phyloP scores from a whole-genome alignment of 768 basidiomycete genomes.

The Amylocystis lapponica region DNA sequence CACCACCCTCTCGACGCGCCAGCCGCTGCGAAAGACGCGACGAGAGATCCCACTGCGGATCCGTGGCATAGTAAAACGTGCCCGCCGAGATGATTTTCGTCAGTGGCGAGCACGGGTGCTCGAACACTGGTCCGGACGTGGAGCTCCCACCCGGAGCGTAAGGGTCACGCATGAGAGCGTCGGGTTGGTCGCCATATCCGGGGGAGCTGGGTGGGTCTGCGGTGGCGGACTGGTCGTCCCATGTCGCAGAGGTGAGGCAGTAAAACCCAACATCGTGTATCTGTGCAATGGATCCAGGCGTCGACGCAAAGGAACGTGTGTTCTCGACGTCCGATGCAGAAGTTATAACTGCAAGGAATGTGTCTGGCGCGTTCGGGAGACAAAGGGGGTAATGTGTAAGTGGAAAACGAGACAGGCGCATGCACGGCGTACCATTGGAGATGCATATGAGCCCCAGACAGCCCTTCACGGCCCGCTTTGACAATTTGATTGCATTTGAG shows the following conservation, averaged over 20 bases:
- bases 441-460: slow-evolving; percentile 79
- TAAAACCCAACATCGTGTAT: slow-evolving; percentile 90
- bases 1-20: slow-evolving; percentile 15
- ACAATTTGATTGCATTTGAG: slow-evolving; percentile 54
- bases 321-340: slow-evolving; percentile 73
- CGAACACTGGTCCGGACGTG: slow-evolving; percentile 50
- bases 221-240: slow-evolving; percentile 67
- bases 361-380: slow-evolving; percentile 34
- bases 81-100: slow-evolving; percentile 89
- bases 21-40: slow-evolving; percentile 72
- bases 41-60: slow-evolving; percentile 85
- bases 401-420: not conserved
- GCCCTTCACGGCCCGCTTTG: slow-evolving; percentile 70
- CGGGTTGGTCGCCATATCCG: slow-evolving; percentile 47
- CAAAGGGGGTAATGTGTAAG: not conserved
- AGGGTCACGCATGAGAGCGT: slow-evolving; percentile 40
- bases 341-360: slow-evolving; percentile 81
- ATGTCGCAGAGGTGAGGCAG: slow-evolving; percentile 75
- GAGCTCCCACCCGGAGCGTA: slow-evolving; percentile 41
- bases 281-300: slow-evolving; percentile 66
- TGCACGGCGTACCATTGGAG: slow-evolving; percentile 56
- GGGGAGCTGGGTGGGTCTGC: slow-evolving; percentile 50
- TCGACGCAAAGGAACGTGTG: slow-evolving; percentile 50
- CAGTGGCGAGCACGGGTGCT: slow-evolving; percentile 88
- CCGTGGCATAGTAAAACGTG: slow-evolving; percentile 87